Conservation (phyloP, 2,329 filamentous ascomycete genomes). For the Cercospora sesami region DNA sequence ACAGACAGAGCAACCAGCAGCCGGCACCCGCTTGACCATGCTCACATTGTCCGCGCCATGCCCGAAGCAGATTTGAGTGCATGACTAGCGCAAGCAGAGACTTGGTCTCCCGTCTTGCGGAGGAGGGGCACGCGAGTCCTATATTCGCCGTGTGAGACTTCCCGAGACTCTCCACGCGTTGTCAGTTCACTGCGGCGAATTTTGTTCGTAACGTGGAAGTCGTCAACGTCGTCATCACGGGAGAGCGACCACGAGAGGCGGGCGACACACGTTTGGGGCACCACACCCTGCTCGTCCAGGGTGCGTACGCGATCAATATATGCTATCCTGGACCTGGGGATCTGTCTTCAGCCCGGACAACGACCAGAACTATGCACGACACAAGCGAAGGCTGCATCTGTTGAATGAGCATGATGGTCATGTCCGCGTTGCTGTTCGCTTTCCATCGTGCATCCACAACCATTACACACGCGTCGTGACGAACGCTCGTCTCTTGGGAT, state of each 20-base stretch:
- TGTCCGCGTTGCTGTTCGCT: not conserved
- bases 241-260: not conserved
- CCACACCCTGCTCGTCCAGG: not conserved
- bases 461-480: not conserved
- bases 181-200: not conserved
- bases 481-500: not conserved
- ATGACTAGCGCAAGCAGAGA: constrained; percentile 3
- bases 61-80: not conserved
- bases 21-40: not conserved
- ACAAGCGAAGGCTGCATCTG: not conserved
- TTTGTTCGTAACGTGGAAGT: not conserved
- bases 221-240: not conserved
- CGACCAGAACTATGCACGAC: not conserved
- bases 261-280: not conserved
- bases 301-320: not conserved
- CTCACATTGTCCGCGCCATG: not conserved
- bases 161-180: not conserved
- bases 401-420: not conserved
- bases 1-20: not conserved
- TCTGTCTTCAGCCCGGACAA: not conserved
- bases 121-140: not conserved
- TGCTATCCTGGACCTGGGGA: not conserved
- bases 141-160: not conserved
- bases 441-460: not conserved
- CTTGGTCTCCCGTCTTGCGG: not conserved